phyloP scores from a whole-genome alignment of 2,329 filamentous ascomycete species.

The Xylaria sp. region DNA sequence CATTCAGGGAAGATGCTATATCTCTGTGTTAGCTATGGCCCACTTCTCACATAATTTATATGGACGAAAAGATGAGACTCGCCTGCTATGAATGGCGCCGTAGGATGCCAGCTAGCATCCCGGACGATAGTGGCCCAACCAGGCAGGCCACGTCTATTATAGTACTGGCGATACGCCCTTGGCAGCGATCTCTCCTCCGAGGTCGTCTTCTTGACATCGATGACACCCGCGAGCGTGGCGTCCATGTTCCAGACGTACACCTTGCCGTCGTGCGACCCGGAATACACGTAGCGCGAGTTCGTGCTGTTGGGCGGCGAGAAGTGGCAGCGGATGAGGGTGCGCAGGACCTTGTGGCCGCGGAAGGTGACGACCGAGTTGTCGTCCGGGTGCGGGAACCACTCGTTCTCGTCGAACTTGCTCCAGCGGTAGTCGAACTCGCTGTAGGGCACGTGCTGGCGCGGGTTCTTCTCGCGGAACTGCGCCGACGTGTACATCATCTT shows the following conservation, averaged over 20 bases:
- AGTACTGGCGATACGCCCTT: constrained; percentile 62
- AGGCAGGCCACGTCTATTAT: constrained; percentile 66
- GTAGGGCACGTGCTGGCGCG: constrained; percentile 62
- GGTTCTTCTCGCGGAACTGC: constrained; percentile 67
- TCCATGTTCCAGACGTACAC: constrained; percentile 96
- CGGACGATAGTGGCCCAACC: constrained; percentile 83
- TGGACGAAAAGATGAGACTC: constrained; percentile 50
- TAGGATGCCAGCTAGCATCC: constrained; percentile 92
- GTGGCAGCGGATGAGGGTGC: constrained; percentile 93
- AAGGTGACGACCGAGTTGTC: constrained; percentile 96
- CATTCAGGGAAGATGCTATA: constrained; percentile 84
- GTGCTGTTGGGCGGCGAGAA: constrained; percentile 90
- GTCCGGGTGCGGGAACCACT: constrained; percentile 78
- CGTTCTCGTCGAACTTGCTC: constrained; percentile 70
- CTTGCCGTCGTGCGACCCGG: constrained; percentile 87
- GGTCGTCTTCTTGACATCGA: constrained; percentile 82
- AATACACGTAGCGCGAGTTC: constrained; percentile 92
- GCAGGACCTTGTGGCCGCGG: constrained; percentile 86
- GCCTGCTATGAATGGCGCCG: constrained; percentile 79
- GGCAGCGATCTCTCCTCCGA: constrained; percentile 68
- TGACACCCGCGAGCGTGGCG: constrained; percentile 79
- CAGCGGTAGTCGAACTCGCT: constrained; percentile 81
- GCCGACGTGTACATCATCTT: constrained; percentile 86
- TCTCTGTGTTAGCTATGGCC: constrained; percentile 24
- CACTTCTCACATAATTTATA: background rate